phyloP scores from a whole-genome alignment of 805 yeast species.

The Huiozyma naganishii region DNA sequence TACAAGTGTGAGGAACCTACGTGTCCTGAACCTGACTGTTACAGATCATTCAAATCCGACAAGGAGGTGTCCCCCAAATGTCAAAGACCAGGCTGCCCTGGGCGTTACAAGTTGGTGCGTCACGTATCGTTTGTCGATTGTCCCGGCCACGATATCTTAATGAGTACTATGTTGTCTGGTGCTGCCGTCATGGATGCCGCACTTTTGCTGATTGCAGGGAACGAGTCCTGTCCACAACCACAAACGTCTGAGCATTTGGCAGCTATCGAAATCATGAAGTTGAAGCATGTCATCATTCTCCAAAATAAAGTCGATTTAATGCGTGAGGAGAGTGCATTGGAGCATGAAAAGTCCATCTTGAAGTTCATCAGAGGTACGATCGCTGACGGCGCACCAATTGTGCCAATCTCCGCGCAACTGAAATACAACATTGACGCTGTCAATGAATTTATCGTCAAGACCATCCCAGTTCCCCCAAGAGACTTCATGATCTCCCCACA shows the following conservation, averaged over 20 bases:
- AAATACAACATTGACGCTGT: slow-evolving; percentile 98
- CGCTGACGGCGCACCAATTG: slow-evolving; percentile 98
- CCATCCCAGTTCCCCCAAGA: slow-evolving; percentile 89
- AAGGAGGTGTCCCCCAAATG: slow-evolving; percentile 92
- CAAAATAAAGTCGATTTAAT: slow-evolving; percentile 98
- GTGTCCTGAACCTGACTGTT: slow-evolving; percentile 91
- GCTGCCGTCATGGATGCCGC: slow-evolving; percentile 99
- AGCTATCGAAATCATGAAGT: slow-evolving; percentile 97
- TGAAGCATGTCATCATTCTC: slow-evolving; percentile 88
- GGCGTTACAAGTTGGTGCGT: slow-evolving; percentile 82
- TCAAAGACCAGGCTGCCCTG: slow-evolving; percentile 76
- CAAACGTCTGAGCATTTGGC: slow-evolving; percentile 99
- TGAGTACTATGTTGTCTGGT: slow-evolving; percentile 99
- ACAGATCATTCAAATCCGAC: slow-evolving; percentile 87
- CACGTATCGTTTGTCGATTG: slow-evolving; percentile 99
- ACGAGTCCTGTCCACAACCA: slow-evolving; percentile 99
- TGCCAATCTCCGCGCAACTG: slow-evolving; percentile 97
- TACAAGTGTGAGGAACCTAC: slow-evolving; percentile 79
- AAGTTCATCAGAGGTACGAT: slow-evolving; percentile 94
- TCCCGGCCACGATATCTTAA: slow-evolving; percentile 99
- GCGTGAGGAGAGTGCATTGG: slow-evolving; percentile 94
- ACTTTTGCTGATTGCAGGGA: slow-evolving; percentile 87
- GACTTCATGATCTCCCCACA: slow-evolving; percentile 91
- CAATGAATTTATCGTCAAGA: slow-evolving; percentile 88
- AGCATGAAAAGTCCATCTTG: slow-evolving; percentile 86